These are phyloP conservation scores for Suhomyces prunicola DNA, from an alignment of 805 yeast species.

Conservation along the genomic window DNA sequence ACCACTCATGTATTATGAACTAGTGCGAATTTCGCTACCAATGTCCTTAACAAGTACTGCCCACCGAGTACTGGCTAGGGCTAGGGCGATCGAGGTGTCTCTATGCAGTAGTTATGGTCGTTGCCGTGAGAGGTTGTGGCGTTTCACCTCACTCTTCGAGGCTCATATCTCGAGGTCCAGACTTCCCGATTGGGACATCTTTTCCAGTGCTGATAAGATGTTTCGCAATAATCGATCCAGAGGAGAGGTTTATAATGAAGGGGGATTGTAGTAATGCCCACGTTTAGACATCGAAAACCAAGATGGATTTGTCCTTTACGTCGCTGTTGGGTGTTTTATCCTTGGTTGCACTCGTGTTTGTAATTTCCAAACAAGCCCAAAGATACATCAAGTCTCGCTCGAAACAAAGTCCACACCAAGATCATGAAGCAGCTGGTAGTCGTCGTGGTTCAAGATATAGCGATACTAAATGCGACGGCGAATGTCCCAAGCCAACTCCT, in stretches of 20 bases:
- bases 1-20: neutral
- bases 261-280: neutral
- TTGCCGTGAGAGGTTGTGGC: neutral
- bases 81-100: neutral
- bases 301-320: neutral
- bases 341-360: neutral
- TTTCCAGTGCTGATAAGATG: conserved; percentile 2
- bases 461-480: conserved; percentile 6
- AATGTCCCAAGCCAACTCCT: conserved; percentile 50
- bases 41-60: neutral
- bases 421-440: conserved; percentile 11
- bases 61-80: neutral
- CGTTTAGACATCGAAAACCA: neutral
- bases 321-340: neutral
- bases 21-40: neutral
- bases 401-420: neutral
- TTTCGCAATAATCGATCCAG: neutral
- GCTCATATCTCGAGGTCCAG: neutral
- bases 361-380: neutral
- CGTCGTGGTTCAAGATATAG: conserved; percentile 6
- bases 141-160: neutral
- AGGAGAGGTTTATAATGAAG: neutral
- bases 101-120: neutral
- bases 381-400: neutral
- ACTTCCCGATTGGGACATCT: conserved; percentile 6